Base-by-base conservation (phyloP, 495 filamentous ascomycete species). In the Penicillium cataractarum region DNA sequence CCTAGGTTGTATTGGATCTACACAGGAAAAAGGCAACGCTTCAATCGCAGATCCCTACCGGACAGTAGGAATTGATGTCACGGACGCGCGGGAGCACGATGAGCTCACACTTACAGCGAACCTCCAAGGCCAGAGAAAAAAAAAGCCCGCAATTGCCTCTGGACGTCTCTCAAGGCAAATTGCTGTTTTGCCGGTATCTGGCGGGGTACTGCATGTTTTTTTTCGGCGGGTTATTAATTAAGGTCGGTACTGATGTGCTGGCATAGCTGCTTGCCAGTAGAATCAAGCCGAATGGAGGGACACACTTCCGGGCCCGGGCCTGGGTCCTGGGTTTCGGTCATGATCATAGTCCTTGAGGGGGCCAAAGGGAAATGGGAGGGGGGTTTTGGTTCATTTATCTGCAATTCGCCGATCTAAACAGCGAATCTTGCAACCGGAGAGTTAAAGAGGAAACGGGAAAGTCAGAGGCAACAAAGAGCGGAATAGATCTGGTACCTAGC, bases 241-340 rank as follows among this genome's bases (percentile, higher is more conserved):
- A 66, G 52, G 19, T 13, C 51, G 32, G 67, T 62, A 70, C 81
- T 91, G 92, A 92, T 97, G 92, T 87, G 92, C 82, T 97, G 92
- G 92, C 92, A 89, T 88, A 77, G 81, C 82, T 90, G 83, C 80
- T 87, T 85, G 82, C 92, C 92, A 95, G 89, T 91, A 80, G 84
- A 71, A 68, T 70, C 48, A 55, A 68, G 60, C 86, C 83, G 79
- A 86, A 77, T 65, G 49, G 63, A 72, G 61, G 50, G 22, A 44
- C 21, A 54, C 29, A 29, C 57, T 46, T 61, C 66, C 58, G 48
- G 55, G 51, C 31, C 17, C 53, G 40, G 55, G 54, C 9, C 55
- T 60, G 61, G 64, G 61, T 60, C 57, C 44, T 66, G 48, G 42
- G 31, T 21, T 22, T 37, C 26, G 51, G 57, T 17, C 55, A 57